Percentiles rank a stretch among this genome's conserved stretches.
Conservation (phyloP, 1,139 yeast species). For the Kodamaea alishanica region DNA sequence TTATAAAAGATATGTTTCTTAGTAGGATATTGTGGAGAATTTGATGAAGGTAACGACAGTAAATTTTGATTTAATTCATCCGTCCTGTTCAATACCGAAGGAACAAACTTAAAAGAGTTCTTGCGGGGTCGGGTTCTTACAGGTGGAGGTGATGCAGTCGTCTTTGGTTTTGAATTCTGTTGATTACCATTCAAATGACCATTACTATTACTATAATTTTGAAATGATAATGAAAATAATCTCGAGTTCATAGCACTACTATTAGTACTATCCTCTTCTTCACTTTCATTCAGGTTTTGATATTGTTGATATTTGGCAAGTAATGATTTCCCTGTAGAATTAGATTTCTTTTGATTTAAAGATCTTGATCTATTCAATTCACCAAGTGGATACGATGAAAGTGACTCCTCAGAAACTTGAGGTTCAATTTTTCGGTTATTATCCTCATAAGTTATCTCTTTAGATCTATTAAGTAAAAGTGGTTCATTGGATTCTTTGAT, state of each 20-base stretch:
- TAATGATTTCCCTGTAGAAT: slow-evolving; percentile 22
- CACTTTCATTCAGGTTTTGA: slow-evolving; percentile 14
- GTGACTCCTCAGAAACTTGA: not conserved
- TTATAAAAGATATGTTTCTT: slow-evolving; percentile 34
- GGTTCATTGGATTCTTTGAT: slow-evolving; percentile 23
- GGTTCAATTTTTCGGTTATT: not conserved
- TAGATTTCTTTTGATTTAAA: slow-evolving; percentile 24
- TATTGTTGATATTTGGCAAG: slow-evolving; percentile 27
- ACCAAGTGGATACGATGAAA: slow-evolving; percentile 2
- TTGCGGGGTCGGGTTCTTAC: slow-evolving; percentile 19
- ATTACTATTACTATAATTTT: slow-evolving; percentile 6
- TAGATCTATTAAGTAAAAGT: slow-evolving; percentile 8
- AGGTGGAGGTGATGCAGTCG: slow-evolving; percentile 10
- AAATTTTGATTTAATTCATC: too few relatives aligned
- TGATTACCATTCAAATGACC: slow-evolving; percentile 1
- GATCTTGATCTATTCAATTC: slow-evolving; percentile 28
- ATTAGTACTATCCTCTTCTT: slow-evolving; percentile 6
- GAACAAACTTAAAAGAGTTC: slow-evolving; percentile 32
- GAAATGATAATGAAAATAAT: slow-evolving; percentile 9
- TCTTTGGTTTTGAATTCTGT: not conserved
- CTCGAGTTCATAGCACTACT: slow-evolving; percentile 7
- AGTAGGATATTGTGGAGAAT: slow-evolving; percentile 4
- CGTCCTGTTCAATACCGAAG: slow-evolving; percentile 18
- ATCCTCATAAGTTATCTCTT: not conserved
- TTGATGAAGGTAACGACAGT: too few relatives aligned